Conservation (phyloP, 768 basidiomycete genomes). For the Sarcodon aspratus region DNA sequence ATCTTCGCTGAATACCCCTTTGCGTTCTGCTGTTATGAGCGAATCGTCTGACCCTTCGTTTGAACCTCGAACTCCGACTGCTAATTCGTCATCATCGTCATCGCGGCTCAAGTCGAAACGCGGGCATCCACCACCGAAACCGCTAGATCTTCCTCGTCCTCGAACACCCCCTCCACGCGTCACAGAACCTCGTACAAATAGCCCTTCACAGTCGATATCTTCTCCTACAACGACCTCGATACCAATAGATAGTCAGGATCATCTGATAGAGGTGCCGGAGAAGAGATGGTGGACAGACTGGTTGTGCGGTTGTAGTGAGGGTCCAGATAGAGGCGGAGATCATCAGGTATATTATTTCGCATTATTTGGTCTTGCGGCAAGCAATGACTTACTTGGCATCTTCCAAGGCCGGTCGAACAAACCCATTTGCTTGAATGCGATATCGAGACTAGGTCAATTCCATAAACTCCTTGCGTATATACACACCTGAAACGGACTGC, state of each 20-base stretch:
- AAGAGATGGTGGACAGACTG: conserved; percentile 79
- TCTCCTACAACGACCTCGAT: conserved; percentile 14
- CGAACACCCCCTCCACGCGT: conserved; percentile 41
- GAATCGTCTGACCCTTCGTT: conserved; percentile 9
- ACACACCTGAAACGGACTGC: too few relatives aligned
- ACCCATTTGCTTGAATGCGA: conserved; percentile 27
- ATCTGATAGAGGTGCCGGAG: conserved; percentile 19
- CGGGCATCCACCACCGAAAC: conserved; percentile 36
- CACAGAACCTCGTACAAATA: conserved; percentile 21
- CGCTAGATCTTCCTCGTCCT: conserved; percentile 52
- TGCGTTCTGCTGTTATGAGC: conserved; percentile 15
- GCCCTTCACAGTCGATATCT: conserved; percentile 25
- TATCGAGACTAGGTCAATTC: too few relatives aligned
- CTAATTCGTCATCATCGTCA: conserved; percentile 13
- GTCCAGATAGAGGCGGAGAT: conserved; percentile 62
- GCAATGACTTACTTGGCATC: not conserved
- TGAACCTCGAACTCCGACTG: conserved; percentile 5
- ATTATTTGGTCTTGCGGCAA: not conserved
- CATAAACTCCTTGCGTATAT: too few relatives aligned
- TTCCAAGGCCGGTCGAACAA: conserved; percentile 64
- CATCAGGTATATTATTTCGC: conserved; percentile 39
- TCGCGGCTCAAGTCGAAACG: conserved; percentile 13
- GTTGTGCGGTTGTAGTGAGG: conserved; percentile 73
- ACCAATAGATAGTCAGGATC: conserved; percentile 10
- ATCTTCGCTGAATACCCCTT: conserved; percentile 29